Evolutionary conservation across 306 rosid species (phyloP), one percentile per base, ranked within the genome.

Genomic region (Cucurbita argyrosperma): DNA sequence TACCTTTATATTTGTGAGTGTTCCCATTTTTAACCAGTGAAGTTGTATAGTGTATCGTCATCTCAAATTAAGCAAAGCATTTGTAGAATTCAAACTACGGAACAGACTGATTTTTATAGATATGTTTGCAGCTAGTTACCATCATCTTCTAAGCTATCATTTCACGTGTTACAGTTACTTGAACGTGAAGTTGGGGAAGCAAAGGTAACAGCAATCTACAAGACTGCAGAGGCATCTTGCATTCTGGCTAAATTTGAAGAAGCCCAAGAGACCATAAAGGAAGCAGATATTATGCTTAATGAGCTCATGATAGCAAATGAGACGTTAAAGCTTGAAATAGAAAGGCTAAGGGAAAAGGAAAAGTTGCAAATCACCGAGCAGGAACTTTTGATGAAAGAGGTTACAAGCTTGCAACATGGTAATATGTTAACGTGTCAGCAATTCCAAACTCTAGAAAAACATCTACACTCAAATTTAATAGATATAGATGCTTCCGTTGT

Each of bases 191-290:
- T 87, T 61, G 91, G 82, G 50, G 92, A 87, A 77, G 95, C 89
- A 65, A 94, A 78, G 83, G 77, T 84, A 10, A 75, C 81, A 81
- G 86, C 90, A 57, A 81, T 82, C 69, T 91, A 94, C 79, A 90
- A 88, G 81, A 81, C 89, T 54, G 88, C 87, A 56, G 95, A 91
- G 80, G 89, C 82, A 13, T 80, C 81, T 53, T 88, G 96, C 82
- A 81, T 94, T 83, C 87, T 88, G 76, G 86, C 85, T 55, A 94
- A 94, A 83, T 89, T 91, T 82, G 91, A 88, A 81, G 97, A 89
- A 77, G 95, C 96, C 63, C 97, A 89, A 81, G 87, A 86, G 66
- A 85, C 84, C 21, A 85, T 84, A 73, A 81, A 80, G 71, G 94
- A 90, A 87, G 92, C 97, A 68, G 96, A 94, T 84, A 76, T 87